Evolutionary conservation across 345 rosid species (phyloP), one percentile per base, ranked within the genome.

Genomic region (Kernera saxatilis): DNA sequence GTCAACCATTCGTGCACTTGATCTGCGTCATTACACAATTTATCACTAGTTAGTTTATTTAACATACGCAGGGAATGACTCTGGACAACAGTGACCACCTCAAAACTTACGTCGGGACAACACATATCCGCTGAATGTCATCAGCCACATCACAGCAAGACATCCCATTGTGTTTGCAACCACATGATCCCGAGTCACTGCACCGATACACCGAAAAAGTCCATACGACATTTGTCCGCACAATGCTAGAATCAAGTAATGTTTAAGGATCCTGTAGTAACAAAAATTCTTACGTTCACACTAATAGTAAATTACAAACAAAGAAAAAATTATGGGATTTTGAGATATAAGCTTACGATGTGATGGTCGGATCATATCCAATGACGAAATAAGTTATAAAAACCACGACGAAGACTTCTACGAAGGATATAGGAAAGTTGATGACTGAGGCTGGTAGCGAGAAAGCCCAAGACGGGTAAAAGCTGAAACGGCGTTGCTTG

Each of bases 381-480:
- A 85, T 79, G 57, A 75, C 35, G 78, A 77, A 86, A 36, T 88
- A 88, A 13, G 88, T 83, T 2, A 64, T 17, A 37, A 71, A 35
- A 57, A 85, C 79, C 88, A 90, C 84, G 8, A 82, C 13, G 41
- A 75, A 80, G 17, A 81, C 84, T 77, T 88, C 95, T n/a, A 80
- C 5, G 8, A 86, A 64, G 2, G 90, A 78, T 41, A 86, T 64
- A 3, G 95, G 91, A 8, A 85, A 76, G 50, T 82, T 74, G 21
- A 86, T 71, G 63, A 88, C 57, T 74, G 88, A 88, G 5, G 82
- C 59, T 25, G 95, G 89, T 59, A 88, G 23, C 0, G 90, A 74
- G 36, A 79, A 88, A 4, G 87, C 84, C 95, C 92, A 86, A 0
- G 92, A 73, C 1, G 95, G 95, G 62, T 77, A 88, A 72, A 86